These are phyloP conservation scores for Penicillium antarcticum DNA, from an alignment of 495 filamentous ascomycete genomes.

Conservation along the genomic window DNA sequence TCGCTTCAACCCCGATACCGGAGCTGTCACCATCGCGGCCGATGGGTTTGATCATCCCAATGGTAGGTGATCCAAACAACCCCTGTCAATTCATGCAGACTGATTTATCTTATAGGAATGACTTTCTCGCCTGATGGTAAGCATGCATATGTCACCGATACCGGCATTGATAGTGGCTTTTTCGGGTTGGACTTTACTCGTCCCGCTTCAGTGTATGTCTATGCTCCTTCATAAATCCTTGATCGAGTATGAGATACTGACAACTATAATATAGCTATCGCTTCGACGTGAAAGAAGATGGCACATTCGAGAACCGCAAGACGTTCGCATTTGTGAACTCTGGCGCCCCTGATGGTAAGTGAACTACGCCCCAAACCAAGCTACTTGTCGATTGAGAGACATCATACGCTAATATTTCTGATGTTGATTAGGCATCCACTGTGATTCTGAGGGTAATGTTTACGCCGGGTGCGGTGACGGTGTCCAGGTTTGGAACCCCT, in stretches of 20 bases:
- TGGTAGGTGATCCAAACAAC: constrained; percentile 8
- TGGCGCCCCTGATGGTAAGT: constrained; percentile 35
- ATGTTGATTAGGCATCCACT: constrained; percentile 33
- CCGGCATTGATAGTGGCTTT: constrained; percentile 26
- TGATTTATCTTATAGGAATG: constrained; percentile 24
- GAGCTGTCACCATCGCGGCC: constrained; percentile 37
- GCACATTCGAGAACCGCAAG: constrained; percentile 20
- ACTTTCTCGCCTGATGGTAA: constrained; percentile 41
- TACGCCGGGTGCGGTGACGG: constrained; percentile 46
- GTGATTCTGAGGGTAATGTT: constrained; percentile 41
- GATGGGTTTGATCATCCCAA: constrained; percentile 34
- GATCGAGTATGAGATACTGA: background rate
- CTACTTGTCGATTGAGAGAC: background rate
- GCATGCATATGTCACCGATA: constrained; percentile 43
- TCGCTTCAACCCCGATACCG: constrained; percentile 40
- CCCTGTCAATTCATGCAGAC: no score
- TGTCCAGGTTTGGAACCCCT: constrained; percentile 40
- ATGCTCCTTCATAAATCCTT: background rate
- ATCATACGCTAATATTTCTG: background rate
- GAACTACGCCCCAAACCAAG: background rate
- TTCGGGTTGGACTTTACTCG: constrained; percentile 16
- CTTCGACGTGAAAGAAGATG: constrained; percentile 18
- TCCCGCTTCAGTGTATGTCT: constrained; percentile 19
- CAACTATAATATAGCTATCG: constrained; percentile 10
- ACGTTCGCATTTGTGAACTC: constrained; percentile 17